Conservation (phyloP, 1,284 basidiomycete genomes). For the Xerocomus nothofagi region DNA sequence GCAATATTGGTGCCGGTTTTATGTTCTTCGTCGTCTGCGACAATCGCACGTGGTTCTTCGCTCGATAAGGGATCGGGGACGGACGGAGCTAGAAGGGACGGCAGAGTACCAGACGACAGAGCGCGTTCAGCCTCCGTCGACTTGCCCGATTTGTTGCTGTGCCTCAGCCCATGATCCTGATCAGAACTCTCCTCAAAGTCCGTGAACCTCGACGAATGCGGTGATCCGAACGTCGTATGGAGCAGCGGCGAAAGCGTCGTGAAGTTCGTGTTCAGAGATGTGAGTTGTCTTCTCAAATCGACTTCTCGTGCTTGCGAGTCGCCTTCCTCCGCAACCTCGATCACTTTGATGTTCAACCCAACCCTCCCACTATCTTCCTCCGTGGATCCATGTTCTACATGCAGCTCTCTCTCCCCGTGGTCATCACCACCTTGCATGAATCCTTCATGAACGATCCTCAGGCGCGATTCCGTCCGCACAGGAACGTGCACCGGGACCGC, state of each 20-base stretch:
- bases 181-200: conserved; percentile 32
- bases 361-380: conserved; percentile 8
- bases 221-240: conserved; percentile 54
- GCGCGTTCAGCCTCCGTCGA: conserved; percentile 36
- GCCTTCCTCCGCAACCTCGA: conserved; percentile 25
- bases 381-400: conserved; percentile 21
- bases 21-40: conserved; percentile 27
- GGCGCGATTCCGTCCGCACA: conserved; percentile 33
- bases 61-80: not conserved
- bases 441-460: conserved; percentile 32
- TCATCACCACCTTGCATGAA: conserved; percentile 16
- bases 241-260: conserved; percentile 44
- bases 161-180: conserved; percentile 17
- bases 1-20: conserved; percentile 8
- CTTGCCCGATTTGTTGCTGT: conserved; percentile 22
- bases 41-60: conserved; percentile 19
- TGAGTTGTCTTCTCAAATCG: not conserved
- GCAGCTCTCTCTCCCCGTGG: conserved; percentile 19
- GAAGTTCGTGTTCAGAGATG: conserved; percentile 3
- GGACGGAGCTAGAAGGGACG: not conserved
- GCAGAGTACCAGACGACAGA: not conserved
- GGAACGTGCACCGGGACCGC: conserved; percentile 33
- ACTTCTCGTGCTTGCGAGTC: conserved; percentile 12
- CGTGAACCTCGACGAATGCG: conserved; percentile 41
- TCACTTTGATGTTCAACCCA: conserved; percentile 15